A percentile compares a stretch with the other conserved stretches of the same genome.
These are phyloP conservation scores for Peniophora sp. DNA, from an alignment of 1,284 basidiomycete species.

Conservation along the genomic window DNA sequence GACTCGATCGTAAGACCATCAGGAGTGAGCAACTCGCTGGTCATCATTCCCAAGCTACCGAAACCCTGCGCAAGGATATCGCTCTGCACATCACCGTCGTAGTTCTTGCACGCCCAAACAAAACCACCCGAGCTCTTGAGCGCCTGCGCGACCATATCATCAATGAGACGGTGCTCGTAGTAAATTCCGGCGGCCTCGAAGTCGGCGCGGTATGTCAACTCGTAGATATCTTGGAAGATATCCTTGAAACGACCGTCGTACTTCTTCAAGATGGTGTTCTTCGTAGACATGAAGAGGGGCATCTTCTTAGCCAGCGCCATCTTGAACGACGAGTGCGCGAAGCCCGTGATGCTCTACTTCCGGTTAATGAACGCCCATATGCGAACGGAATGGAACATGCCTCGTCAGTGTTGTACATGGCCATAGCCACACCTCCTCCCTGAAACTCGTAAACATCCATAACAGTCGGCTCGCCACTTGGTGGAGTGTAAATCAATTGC, in stretches of 20 bases:
- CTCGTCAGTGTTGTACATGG: conserved; percentile 96
- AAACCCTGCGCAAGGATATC: conserved; percentile 95
- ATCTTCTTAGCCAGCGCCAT: conserved; percentile 97
- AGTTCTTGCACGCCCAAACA: conserved; percentile 97
- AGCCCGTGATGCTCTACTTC: conserved; percentile 84
- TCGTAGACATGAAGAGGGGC: conserved; percentile 95
- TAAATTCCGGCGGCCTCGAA: conserved; percentile 85
- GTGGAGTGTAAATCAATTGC: conserved; percentile 81
- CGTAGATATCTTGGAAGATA: conserved; percentile 94
- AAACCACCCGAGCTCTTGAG: conserved; percentile 97
- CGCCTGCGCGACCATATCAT: conserved; percentile 96
- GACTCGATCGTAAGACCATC: conserved; percentile 88
- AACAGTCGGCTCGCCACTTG: conserved; percentile 50
- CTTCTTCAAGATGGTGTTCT: conserved; percentile 95
- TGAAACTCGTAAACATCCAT: conserved; percentile 90
- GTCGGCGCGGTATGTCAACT: conserved; percentile 75
- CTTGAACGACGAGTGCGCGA: conserved; percentile 97
- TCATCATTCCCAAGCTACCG: conserved; percentile 96
- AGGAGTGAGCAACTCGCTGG: conserved; percentile 92
- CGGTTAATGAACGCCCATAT: background rate
- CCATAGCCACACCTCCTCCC: conserved; percentile 81
- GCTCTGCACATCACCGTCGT: conserved; percentile 91
- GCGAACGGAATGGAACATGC: conserved; percentile 26
- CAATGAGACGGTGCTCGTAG: conserved; percentile 93
- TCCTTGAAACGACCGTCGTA: conserved; percentile 99